phyloP scores from a whole-genome alignment of 2,329 filamentous ascomycete genomes.

The Neospermospora avenae region DNA sequence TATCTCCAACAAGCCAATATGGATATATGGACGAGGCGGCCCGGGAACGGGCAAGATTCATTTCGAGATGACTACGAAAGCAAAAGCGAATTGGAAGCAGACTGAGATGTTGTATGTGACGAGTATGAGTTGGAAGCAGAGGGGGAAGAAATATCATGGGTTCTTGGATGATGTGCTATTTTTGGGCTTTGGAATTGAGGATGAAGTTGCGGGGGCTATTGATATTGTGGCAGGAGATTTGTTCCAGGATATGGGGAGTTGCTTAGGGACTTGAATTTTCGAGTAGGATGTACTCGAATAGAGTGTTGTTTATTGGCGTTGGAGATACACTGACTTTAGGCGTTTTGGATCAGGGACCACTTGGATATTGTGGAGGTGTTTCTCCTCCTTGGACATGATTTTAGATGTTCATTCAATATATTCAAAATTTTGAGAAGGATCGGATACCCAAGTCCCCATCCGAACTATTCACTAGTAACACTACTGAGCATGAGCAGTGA shows the following conservation, averaged over 20 bases:
- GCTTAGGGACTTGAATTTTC: slow-evolving; percentile 19
- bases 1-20: slow-evolving; percentile 49
- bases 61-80: not conserved
- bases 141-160: slow-evolving; percentile 49
- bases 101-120: slow-evolving; percentile 58
- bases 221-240: slow-evolving; percentile 51
- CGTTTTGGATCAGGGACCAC: too few species aligned
- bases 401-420: too few species aligned
- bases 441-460: too few species aligned
- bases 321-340: too few species aligned
- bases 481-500: too few species aligned
- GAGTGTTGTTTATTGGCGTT: not conserved
- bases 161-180: slow-evolving; percentile 54
- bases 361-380: not conserved
- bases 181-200: slow-evolving; percentile 55
- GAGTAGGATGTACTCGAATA: not conserved
- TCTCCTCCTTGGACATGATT: too few species aligned
- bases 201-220: slow-evolving; percentile 45
- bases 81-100: slow-evolving; percentile 28
- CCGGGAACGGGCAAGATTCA: slow-evolving; percentile 5
- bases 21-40: slow-evolving; percentile 50
- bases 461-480: too few species aligned
- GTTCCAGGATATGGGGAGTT: slow-evolving; percentile 41
- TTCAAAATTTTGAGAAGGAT: too few species aligned
- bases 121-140: slow-evolving; percentile 51